Evolutionary conservation across 805 yeast genomes (phyloP).

Genomic region (Ogataea henricii): DNA sequence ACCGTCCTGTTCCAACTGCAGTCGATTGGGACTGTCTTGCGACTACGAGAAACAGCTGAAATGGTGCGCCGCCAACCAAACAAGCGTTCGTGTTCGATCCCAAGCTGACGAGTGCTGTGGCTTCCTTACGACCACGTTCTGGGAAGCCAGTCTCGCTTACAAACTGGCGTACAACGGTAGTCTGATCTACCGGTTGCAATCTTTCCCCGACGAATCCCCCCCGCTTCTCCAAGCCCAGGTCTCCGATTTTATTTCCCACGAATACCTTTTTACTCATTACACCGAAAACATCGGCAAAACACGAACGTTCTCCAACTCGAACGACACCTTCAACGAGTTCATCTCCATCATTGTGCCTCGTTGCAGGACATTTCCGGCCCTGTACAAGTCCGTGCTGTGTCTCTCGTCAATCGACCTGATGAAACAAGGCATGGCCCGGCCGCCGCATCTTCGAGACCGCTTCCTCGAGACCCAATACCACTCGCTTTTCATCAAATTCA

Average conservation of each 20-base stretch:
- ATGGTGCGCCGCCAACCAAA: constrained; percentile 23
- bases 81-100: background rate
- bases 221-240: constrained; percentile 2
- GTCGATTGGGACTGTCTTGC: constrained; percentile 23
- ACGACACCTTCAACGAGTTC: constrained; percentile 29
- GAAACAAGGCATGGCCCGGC: constrained; percentile 17
- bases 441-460: background rate
- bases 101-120: constrained; percentile 8
- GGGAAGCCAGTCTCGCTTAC: constrained; percentile 5
- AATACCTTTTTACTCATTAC: constrained; percentile 28
- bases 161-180: background rate
- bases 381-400: constrained; percentile 31
- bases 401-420: constrained; percentile 30
- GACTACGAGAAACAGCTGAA: constrained; percentile 16
- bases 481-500: constrained; percentile 24
- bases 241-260: constrained; percentile 1
- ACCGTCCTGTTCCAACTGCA: constrained; percentile 28
- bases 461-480: constrained; percentile 8
- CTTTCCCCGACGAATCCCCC: background rate
- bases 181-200: background rate
- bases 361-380: constrained; percentile 27
- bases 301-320: constrained; percentile 26
- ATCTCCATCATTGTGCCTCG: constrained; percentile 30
- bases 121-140: constrained; percentile 1
- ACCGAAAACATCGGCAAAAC: constrained; percentile 25